Conservation (phyloP, 495 filamentous ascomycete genomes). For the Penicillium diatomitis region DNA sequence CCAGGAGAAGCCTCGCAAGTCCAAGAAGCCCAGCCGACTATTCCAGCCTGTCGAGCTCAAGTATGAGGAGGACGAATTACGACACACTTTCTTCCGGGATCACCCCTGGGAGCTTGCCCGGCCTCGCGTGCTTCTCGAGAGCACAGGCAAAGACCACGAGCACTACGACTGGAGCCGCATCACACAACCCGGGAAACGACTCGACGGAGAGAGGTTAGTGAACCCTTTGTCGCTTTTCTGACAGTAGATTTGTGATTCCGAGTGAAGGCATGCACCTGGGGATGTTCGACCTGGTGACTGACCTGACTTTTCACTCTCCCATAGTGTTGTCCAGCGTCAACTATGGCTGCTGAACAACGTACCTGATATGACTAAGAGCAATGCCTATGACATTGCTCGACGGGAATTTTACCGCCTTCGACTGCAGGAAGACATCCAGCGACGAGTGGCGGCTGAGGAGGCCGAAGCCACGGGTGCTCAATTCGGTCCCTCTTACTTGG, state of each 20-base stretch:
- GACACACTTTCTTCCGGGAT: constrained; percentile 75
- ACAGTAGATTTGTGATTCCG: no score
- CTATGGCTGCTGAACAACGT: constrained; percentile 68
- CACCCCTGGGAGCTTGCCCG: constrained; percentile 97
- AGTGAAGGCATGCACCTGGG: not conserved
- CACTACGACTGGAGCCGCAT: constrained; percentile 75
- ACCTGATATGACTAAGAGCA: constrained; percentile 45
- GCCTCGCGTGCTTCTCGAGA: constrained; percentile 75
- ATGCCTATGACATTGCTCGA: constrained; percentile 81
- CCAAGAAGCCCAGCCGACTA: constrained; percentile 59
- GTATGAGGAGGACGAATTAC: constrained; percentile 80
- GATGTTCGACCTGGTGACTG: constrained; percentile 5
- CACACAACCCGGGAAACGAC: constrained; percentile 62
- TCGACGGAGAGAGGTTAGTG: constrained; percentile 79
- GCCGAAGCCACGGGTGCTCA: constrained; percentile 74
- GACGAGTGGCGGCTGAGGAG: constrained; percentile 80
- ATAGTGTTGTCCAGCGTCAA: constrained; percentile 88
- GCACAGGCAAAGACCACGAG: constrained; percentile 70
- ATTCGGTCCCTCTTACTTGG: constrained; percentile 65
- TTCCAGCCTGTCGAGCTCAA: constrained; percentile 70
- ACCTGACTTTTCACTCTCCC: constrained; percentile 2
- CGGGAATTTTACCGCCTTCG: constrained; percentile 84
- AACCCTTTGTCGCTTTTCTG: no score
- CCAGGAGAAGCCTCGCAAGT: constrained; percentile 31
- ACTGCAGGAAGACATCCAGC: constrained; percentile 72